Evolutionary conservation across 192 early-diverging fungal genomes (phyloP), one percentile per base, ranked within the genome.

Genomic region (Backusella circina): DNA sequence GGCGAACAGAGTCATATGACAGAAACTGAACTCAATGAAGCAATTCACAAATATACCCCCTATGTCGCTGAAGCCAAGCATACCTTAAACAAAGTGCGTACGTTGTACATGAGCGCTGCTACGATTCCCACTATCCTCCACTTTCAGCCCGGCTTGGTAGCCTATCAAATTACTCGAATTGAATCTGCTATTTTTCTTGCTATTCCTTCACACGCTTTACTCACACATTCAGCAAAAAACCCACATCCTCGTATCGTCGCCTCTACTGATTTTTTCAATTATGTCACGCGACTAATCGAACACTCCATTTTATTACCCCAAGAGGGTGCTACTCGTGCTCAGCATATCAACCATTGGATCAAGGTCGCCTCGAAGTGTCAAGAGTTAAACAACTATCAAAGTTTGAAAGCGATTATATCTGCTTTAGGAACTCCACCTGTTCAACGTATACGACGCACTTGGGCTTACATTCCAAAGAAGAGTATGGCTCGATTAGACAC

Each of bases 241-340:
- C 91, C 91, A 0, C 83, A 90, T 44, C 80, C 85, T 12, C 80
- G 83, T 1, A 86, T 95, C 10, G 89, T 88, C 30, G 88, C 87
- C 0, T 87, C 86, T 15, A 88, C 93, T 15, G 92, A 93, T 69
- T 92, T 92, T 79, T 95, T 95, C 88, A 95, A 95, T 75, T 93
- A 91, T 75, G 57, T 93, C 10, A 91, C 92, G 8, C 85, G 92
- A 12, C 67, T 89, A 35, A 86, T 95, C 32, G 93, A 95, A 77
- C 87, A 86, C 77, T 87, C 93, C 0, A 89, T 95, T 36, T 74
- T 95, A 37, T 79, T 86, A 44, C 90, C 88, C 2, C 77, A 80
- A 28, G 85, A 88, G 75, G 83, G 88, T 1, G 80, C 86, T 2
- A 83, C 80, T 38, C 78, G 93, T 31, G 91, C 90, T 0, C 83